Evolutionary conservation across 257 asterid species (phyloP).

Genomic region (Scutellaria minor): DNA sequence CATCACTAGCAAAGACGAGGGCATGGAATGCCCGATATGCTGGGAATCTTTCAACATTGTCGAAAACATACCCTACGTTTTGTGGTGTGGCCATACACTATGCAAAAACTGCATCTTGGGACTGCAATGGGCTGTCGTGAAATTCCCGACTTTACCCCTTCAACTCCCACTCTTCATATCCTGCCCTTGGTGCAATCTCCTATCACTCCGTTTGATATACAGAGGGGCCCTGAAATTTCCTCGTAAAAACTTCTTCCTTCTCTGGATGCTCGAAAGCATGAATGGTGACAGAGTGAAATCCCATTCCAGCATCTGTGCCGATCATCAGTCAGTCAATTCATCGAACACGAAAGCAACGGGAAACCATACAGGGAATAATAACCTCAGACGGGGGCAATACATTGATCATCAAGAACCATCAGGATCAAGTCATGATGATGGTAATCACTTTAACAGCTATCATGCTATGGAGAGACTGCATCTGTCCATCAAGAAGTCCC

Average conservation of each 20-base stretch:
- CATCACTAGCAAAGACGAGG: constrained; percentile 63
- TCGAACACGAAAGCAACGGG: constrained; percentile 40
- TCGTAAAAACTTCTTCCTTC: constrained; percentile 88
- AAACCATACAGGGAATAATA: constrained; percentile 40
- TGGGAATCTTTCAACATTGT: constrained; percentile 93
- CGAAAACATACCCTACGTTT: constrained; percentile 84
- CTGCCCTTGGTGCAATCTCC: constrained; percentile 93
- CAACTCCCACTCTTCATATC: constrained; percentile 93
- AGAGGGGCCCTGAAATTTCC: constrained; percentile 80
- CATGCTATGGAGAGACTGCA: constrained; percentile 62
- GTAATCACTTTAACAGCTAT: constrained; percentile 34
- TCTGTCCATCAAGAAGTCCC: constrained; percentile 57
- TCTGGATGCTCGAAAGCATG: constrained; percentile 98
- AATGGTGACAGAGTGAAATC: constrained; percentile 78
- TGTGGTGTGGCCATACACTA: constrained; percentile 95
- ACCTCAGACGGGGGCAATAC: constrained; percentile 46
- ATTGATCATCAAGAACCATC: constrained; percentile 48
- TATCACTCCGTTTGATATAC: constrained; percentile 77
- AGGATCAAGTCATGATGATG: constrained; percentile 46
- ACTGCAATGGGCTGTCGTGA: constrained; percentile 92
- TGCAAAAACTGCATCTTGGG: constrained; percentile 93
- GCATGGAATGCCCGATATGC: constrained; percentile 94
- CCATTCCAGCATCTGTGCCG: constrained; percentile 57
- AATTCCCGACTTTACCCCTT: constrained; percentile 73
- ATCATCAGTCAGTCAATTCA: constrained; percentile 55